Conservation (phyloP, 495 filamentous ascomycete species). For the Aspergillus wentii region DNA sequence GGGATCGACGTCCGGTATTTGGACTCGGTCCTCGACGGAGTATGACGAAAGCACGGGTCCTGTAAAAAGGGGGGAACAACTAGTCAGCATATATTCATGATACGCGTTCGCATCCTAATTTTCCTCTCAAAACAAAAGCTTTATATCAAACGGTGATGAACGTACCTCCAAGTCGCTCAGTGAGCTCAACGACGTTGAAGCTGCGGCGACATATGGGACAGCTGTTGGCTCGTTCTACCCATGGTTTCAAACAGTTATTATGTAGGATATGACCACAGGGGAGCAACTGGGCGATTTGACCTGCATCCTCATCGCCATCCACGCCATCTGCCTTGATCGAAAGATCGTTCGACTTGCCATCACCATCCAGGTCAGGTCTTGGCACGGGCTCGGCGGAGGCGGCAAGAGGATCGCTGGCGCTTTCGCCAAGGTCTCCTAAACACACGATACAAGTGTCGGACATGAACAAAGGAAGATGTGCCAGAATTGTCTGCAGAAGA, state of each 20-base stretch:
- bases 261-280: conserved; percentile 88
- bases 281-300: conserved; percentile 57
- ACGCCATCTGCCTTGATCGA: conserved; percentile 29
- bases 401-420: conserved; percentile 46
- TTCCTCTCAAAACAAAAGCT: conserved; percentile 3
- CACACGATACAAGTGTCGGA: conserved; percentile 96
- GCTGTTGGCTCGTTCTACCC: conserved; percentile 94
- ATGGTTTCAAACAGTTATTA: conserved; percentile 84
- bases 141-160: conserved; percentile 10
- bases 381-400: conserved; percentile 39
- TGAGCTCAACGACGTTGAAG: conserved; percentile 86
- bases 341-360: conserved; percentile 27
- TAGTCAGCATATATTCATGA: conserved; percentile 4
- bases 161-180: conserved; percentile 71
- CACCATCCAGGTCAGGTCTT: conserved; percentile 37
- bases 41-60: conserved; percentile 76
- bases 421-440: conserved; percentile 79
- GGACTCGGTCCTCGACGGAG: conserved; percentile 79
- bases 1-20: conserved; percentile 83
- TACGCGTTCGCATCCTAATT: too few species aligned
- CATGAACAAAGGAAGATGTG: conserved; percentile 51
- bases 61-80: conserved; percentile 25
- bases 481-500: conserved; percentile 22
- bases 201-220: conserved; percentile 92
- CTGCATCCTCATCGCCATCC: conserved; percentile 34